Evolutionary conservation across 306 rosid species (phyloP).

Genomic region (Aeschynomene evenia): DNA sequence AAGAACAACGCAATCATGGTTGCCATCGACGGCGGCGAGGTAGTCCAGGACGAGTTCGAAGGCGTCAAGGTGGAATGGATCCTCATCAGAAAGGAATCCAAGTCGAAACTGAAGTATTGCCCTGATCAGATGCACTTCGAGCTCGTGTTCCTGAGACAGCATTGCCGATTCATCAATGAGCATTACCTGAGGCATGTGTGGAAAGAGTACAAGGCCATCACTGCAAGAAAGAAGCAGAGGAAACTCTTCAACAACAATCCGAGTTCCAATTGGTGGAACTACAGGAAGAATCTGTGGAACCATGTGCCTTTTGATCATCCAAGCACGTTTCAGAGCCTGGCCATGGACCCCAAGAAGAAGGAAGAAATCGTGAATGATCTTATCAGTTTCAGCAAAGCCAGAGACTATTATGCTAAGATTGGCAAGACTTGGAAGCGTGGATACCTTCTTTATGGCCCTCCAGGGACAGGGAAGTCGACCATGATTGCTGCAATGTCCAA

Average conservation of each 20-base stretch:
- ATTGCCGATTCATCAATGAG: neutral
- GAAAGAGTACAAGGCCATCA: neutral
- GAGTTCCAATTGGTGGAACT: neutral
- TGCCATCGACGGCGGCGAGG: neutral
- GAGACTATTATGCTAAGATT: conserved; percentile 26
- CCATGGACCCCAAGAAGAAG: conserved; percentile 39
- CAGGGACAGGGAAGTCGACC: conserved; percentile 60
- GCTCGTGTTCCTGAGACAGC: neutral
- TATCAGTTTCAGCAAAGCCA: conserved; percentile 37
- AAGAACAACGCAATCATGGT: neutral
- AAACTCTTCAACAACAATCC: neutral
- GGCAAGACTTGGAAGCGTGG: conserved; percentile 69
- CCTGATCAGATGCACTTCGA: neutral
- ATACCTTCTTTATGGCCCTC: conserved; percentile 54
- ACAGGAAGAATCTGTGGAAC: conserved; percentile 29
- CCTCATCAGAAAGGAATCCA: neutral
- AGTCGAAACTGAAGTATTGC: neutral
- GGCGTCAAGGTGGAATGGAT: neutral
- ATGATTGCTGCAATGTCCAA: conserved; percentile 64
- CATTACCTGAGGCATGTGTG: neutral
- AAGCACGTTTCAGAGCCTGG: conserved; percentile 37
- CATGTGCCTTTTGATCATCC: conserved; percentile 51
- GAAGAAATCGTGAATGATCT: conserved; percentile 40
- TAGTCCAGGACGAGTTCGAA: neutral
- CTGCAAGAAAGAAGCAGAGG: neutral